These are phyloP conservation scores for Ampelocalamus luodianensis DNA, from an alignment of 176 grass and related monocot genomes.

Conservation along the genomic window DNA sequence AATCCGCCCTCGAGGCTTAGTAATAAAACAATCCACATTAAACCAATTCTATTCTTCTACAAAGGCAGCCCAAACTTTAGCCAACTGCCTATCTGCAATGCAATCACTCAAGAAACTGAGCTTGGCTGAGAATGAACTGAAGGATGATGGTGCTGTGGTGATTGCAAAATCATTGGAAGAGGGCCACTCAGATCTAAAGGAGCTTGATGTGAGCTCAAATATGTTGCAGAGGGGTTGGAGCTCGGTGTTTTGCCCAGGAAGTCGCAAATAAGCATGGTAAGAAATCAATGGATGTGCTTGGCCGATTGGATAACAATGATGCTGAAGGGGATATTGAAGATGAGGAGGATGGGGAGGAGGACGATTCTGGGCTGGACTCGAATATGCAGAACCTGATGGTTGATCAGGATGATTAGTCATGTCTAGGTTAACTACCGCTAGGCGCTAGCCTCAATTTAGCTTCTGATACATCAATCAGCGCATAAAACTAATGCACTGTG, in stretches of 20 bases:
- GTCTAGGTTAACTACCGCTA: not conserved
- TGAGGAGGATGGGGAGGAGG: slow-evolving; percentile 42
- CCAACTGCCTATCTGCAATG: slow-evolving; percentile 43
- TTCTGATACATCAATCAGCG: not conserved
- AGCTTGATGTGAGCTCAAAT: slow-evolving; percentile 77
- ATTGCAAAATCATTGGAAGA: slow-evolving; percentile 63
- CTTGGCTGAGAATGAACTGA: slow-evolving; percentile 87
- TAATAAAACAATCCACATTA: no score
- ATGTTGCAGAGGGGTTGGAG: slow-evolving; percentile 71
- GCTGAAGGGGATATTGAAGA: slow-evolving; percentile 57
- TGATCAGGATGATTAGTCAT: slow-evolving; percentile 49
- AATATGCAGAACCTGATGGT: slow-evolving; percentile 68
- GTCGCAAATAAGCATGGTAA: not conserved
- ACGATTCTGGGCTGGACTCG: slow-evolving; percentile 41
- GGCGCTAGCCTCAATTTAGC: not conserved
- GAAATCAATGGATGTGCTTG: slow-evolving; percentile 55
- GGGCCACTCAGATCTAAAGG: slow-evolving; percentile 52
- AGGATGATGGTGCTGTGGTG: slow-evolving; percentile 67
- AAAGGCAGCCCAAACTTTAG: slow-evolving; percentile 48
- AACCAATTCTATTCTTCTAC: no score
- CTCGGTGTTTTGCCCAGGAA: slow-evolving; percentile 61
- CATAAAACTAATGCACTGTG: no score
- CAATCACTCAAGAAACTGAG: slow-evolving; percentile 64
- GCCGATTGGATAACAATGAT: slow-evolving; percentile 72
- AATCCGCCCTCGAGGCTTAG: no score